Percentiles rank a stretch among this genome's conserved stretches.
Evolutionary conservation across 768 basidiomycete species (phyloP).

Genomic region (Hemileccinum rubropunctum): DNA sequence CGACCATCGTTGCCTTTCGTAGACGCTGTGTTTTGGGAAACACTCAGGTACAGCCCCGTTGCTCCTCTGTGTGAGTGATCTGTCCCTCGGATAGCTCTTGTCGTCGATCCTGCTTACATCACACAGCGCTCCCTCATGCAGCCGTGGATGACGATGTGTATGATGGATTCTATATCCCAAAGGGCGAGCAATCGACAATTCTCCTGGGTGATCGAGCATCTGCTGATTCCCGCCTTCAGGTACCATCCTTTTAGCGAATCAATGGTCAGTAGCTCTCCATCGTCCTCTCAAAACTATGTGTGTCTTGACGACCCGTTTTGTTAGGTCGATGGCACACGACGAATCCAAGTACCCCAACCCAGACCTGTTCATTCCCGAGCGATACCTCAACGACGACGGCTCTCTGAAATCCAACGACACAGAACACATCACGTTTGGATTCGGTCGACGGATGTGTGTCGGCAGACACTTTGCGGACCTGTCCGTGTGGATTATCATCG

Average conservation of each 20-base stretch:
- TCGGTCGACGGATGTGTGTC: conserved; percentile 23
- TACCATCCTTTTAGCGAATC: not conserved
- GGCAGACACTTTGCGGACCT: conserved; percentile 18
- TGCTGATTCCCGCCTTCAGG: not conserved
- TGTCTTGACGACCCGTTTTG: not conserved
- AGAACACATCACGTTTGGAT: conserved; percentile 16
- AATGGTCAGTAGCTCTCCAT: not conserved
- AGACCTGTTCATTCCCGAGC: conserved; percentile 3
- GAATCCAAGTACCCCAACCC: conserved; percentile 6
- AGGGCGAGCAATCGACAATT: not conserved
- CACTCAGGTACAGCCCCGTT: conserved; percentile 1
- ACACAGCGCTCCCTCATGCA: conserved; percentile 1
- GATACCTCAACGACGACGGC: conserved; percentile 3
- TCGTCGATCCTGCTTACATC: not conserved
- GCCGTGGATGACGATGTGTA: conserved; percentile 7
- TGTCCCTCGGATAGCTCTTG: not conserved
- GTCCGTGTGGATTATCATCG: conserved; percentile 5
- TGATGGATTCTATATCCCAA: conserved; percentile 9
- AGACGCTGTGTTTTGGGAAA: conserved; percentile 8
- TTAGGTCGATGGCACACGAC: conserved; percentile 5
- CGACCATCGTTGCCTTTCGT: conserved; percentile 2
- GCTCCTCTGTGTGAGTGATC: conserved; percentile 7
- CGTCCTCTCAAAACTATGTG: not conserved
- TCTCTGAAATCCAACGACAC: conserved; percentile 1
- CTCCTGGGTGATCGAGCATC: not conserved